These are phyloP conservation scores for Eragrostis curvula DNA, from an alignment of 176 grass and related monocot genomes.

Conservation along the genomic window DNA sequence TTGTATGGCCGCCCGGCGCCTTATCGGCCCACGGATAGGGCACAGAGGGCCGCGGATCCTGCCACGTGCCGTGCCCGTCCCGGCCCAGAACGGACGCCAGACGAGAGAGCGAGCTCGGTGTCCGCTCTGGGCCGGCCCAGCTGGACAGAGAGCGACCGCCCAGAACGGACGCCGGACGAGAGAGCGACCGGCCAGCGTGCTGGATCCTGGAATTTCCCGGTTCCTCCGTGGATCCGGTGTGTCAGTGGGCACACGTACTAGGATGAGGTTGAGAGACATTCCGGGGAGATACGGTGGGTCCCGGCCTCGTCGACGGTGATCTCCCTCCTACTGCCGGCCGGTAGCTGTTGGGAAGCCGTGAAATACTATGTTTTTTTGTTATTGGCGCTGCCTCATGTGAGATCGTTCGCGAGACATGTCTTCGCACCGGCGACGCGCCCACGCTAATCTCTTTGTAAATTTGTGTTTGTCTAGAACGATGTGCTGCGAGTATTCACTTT, in stretches of 20 bases:
- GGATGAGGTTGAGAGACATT: no score
- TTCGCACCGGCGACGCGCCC: not conserved
- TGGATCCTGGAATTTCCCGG: no score
- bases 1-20: slow-evolving; percentile 44
- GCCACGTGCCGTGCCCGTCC: not conserved
- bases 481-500: not conserved
- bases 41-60: slow-evolving; percentile 3
- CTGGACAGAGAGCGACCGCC: not conserved
- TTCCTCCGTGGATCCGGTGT: no score
- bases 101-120: not conserved
- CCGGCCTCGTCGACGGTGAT: no score
- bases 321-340: no score
- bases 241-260: no score
- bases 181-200: slow-evolving; percentile 12
- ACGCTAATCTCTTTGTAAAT: not conserved
- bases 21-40: slow-evolving; percentile 64
- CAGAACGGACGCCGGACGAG: no score
- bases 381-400: not conserved
- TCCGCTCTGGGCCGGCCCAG: slow-evolving; percentile 2
- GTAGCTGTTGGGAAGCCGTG: no score
- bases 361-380: not conserved
- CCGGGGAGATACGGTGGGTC: no score
- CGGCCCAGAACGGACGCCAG: not conserved
- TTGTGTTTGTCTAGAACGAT: not conserved
- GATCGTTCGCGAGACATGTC: not conserved